Conservation (phyloP, 352 stramenopile genomes). For the Phytophthora meadii region DNA sequence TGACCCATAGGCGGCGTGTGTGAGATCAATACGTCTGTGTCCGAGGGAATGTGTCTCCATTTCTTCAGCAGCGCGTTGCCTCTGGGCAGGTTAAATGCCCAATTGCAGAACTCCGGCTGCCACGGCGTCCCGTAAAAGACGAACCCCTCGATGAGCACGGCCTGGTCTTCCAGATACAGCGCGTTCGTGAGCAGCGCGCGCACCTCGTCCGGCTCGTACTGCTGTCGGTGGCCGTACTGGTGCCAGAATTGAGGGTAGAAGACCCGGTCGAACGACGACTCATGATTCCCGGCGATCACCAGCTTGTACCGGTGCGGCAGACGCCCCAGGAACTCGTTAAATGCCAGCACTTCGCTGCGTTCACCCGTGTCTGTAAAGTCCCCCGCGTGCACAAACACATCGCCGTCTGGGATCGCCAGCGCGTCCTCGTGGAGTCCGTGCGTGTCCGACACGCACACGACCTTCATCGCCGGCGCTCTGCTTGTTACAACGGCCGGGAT, state of each 20-base stretch:
- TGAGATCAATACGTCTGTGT: constrained; percentile 90
- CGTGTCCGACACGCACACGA: constrained; percentile 83
- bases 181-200: constrained; percentile 77
- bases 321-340: constrained; percentile 71
- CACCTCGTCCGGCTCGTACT: constrained; percentile 74
- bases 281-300: constrained; percentile 85
- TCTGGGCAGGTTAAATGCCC: constrained; percentile 78
- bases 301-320: constrained; percentile 83
- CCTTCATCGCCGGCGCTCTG: constrained; percentile 42
- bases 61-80: constrained; percentile 47
- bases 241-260: constrained; percentile 79
- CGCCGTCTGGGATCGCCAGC: constrained; percentile 78
- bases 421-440: constrained; percentile 69
- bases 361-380: constrained; percentile 89
- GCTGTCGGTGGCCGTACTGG: constrained; percentile 71
- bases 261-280: constrained; percentile 75
- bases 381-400: constrained; percentile 89
- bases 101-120: constrained; percentile 88
- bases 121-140: constrained; percentile 82
- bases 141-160: constrained; percentile 76
- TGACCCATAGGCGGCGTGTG: constrained; percentile 87
- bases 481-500: not conserved
- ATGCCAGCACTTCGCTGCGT: constrained; percentile 66
- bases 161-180: constrained; percentile 80
- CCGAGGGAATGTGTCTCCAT: constrained; percentile 59